Evolutionary conservation across 2,329 filamentous ascomycete genomes (phyloP).

Genomic region (Erysiphe neolycopersici): DNA sequence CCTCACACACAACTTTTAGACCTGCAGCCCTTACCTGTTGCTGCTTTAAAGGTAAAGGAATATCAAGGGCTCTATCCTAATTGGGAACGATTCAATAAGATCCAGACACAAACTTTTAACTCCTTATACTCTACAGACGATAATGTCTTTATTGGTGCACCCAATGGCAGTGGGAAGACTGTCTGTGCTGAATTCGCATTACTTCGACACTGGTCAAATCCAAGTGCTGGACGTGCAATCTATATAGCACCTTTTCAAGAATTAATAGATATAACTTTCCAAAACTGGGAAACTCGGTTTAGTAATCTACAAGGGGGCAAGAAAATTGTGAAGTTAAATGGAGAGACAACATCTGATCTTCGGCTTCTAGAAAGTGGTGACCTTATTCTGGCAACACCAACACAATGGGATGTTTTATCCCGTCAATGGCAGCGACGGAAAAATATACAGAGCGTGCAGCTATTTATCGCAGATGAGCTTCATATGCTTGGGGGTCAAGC

Average conservation of each 20-base stretch:
- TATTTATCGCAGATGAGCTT: constrained; percentile 87
- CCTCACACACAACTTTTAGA: constrained; percentile 81
- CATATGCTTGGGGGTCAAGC: constrained; percentile 71
- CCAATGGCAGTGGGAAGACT: constrained; percentile 87
- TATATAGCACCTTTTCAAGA: constrained; percentile 93
- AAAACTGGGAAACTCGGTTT: constrained; percentile 67
- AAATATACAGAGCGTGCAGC: constrained; percentile 69
- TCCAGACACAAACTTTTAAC: constrained; percentile 94
- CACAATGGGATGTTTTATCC: constrained; percentile 89
- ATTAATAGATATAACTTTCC: constrained; percentile 53
- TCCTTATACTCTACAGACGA: constrained; percentile 75
- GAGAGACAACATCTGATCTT: constrained; percentile 74
- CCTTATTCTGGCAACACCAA: constrained; percentile 71
- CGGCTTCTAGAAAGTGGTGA: constrained; percentile 72
- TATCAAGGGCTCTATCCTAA: constrained; percentile 58
- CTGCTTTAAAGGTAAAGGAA: constrained; percentile 65
- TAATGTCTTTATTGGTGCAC: constrained; percentile 79
- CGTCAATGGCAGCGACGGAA: constrained; percentile 91
- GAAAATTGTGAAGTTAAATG: constrained; percentile 73
- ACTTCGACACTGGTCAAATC: constrained; percentile 59
- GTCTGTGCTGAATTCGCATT: constrained; percentile 89
- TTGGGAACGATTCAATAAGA: constrained; percentile 82
- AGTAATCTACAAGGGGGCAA: constrained; percentile 52
- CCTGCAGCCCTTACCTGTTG: constrained; percentile 69
- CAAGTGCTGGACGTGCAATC: constrained; percentile 50